Percentiles rank a stretch among this genome's conserved stretches.
Conservation (phyloP, 176 grass and related monocot genomes). For the Aegilops tauschii region DNA sequence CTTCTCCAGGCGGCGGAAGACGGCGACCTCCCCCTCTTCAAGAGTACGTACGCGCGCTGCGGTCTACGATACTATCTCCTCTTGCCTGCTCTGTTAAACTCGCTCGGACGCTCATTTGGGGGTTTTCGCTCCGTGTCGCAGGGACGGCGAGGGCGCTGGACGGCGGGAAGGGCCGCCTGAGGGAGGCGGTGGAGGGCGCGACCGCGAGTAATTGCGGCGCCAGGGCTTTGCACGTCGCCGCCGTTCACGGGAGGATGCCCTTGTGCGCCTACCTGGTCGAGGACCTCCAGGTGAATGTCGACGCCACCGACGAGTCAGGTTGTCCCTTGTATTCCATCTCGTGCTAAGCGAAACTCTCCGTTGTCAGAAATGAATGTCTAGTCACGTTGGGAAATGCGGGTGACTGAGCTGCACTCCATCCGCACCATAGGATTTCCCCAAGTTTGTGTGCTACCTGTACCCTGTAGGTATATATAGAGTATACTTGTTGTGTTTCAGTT, state of each 20-base stretch:
- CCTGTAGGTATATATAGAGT: too few species aligned
- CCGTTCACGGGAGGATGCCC: neutral
- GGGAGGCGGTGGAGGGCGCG: conserved; percentile 3
- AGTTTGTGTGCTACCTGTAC: neutral
- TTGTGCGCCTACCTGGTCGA: conserved; percentile 7
- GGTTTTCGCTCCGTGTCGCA: neutral
- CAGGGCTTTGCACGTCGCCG: neutral
- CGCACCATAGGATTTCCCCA: neutral
- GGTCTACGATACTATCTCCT: neutral
- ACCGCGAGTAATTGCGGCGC: neutral
- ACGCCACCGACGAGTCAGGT: neutral
- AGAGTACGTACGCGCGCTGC: neutral
- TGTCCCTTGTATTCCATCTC: neutral
- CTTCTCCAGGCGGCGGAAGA: conserved; percentile 4
- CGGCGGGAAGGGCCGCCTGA: conserved; percentile 14
- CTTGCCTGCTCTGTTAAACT: neutral
- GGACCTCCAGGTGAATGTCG: conserved; percentile 1
- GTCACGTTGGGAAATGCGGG: neutral
- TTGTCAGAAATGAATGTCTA: neutral
- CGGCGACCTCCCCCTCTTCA: conserved; percentile 17
- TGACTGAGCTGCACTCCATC: neutral
- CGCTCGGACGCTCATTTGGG: neutral
- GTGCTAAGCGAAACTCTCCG: neutral
- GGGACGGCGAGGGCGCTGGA: neutral
- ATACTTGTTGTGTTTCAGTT: neutral